Evolutionary conservation across 768 basidiomycete species (phyloP).

Genomic region (Lactifluus pinguis): DNA sequence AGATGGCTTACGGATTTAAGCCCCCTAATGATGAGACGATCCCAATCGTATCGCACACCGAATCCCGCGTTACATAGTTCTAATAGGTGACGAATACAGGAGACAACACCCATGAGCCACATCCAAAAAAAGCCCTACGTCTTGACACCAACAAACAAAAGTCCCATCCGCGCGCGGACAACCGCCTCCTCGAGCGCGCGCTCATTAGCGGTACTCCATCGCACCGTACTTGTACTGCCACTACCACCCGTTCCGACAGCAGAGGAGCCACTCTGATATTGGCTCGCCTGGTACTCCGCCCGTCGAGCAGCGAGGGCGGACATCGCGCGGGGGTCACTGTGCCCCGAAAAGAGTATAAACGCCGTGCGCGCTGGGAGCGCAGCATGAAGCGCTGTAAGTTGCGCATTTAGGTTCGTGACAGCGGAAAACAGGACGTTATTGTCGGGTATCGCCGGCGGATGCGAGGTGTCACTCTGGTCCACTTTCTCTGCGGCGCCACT

Average conservation of each 20-base stretch:
- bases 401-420: slow-evolving; percentile 46
- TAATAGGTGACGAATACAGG: too few species aligned
- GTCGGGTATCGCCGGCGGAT: slow-evolving; percentile 21
- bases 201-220: slow-evolving; percentile 73
- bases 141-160: slow-evolving; percentile 71
- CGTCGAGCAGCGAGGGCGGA: slow-evolving; percentile 34
- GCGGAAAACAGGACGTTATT: not conserved
- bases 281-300: slow-evolving; percentile 29
- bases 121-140: slow-evolving; percentile 36
- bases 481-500: slow-evolving; percentile 3
- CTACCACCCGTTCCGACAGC: slow-evolving; percentile 43
- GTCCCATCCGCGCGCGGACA: slow-evolving; percentile 69
- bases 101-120: too few species aligned
- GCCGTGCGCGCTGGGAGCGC: slow-evolving; percentile 74
- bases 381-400: slow-evolving; percentile 52
- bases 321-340: slow-evolving; percentile 82
- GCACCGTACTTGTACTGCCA: slow-evolving; percentile 37
- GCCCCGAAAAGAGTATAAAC: slow-evolving; percentile 78
- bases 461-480: not conserved
- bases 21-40: too few species aligned
- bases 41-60: too few species aligned
- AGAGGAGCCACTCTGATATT: slow-evolving; percentile 45
- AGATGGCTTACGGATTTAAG: too few species aligned
- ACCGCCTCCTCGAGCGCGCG: slow-evolving; percentile 73
- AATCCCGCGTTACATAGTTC: too few species aligned